Evolutionary conservation across 1,284 basidiomycete species (phyloP), one percentile per base, ranked within the genome.

Genomic region (Leccinum brunneo-olivaceum): DNA sequence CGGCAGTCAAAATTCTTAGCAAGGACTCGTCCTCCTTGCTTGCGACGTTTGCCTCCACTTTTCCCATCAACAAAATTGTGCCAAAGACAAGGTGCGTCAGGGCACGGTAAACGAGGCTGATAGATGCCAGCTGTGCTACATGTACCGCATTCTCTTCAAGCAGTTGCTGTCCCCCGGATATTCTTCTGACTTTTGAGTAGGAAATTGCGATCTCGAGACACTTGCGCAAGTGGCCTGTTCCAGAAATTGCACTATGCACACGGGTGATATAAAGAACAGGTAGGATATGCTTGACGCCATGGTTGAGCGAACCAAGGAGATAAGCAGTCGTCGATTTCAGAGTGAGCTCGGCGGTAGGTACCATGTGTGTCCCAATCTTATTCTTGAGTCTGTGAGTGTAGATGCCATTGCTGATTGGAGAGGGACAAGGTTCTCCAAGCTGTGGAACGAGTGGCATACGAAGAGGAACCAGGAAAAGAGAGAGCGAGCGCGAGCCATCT

Each of bases 331-430:
- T 66, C 14, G 69, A 70, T 40, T 79, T 68, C 24, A 90, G 65
- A 25, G 76, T 76, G 37, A 90, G 72, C 61, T 90, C 87, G 1
- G 85, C 87, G 0, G 87, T 90, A 0, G 87, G 88, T 8, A 90
- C 65, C 23, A 76, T 69, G 49, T 83, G 77, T 0, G 88, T 90
- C 2, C 88, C 87, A 29, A 89, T 71, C 64, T 90, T 90, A 58
- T 85, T 74, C 67, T 90, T 88, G 35, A 90, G 69, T 3, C 86
- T 71, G 58, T 90, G 85, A 3, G 86, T 67, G 47, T 71, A 68
- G 48, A 90, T 79, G 16, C 80, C 79, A 63, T 91, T 90, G 56
- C 76, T 79, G 5, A 64, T 67, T 1, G 77, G 60, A 9, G 72
- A 65, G 1, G 76, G 72, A 1, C 51, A 51, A 4, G 71, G 68